Evolutionary conservation across 2,329 filamentous ascomycete species (phyloP), one percentile per base, ranked within the genome.

Genomic region (Dothidotthia symphoricarpi): DNA sequence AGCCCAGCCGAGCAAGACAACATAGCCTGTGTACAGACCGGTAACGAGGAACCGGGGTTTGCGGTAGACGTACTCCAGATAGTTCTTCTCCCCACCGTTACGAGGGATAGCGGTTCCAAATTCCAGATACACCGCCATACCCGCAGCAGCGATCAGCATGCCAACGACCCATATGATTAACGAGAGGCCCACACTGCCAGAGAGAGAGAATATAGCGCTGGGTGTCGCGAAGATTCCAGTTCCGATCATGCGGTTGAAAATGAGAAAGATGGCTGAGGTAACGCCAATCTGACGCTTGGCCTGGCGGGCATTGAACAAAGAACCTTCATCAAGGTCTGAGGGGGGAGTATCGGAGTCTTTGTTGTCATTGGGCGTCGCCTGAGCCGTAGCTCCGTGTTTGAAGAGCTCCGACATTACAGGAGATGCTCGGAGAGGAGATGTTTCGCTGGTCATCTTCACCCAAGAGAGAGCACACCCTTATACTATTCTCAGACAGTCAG

Each of bases 161-260:
- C 81, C 81, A 1, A 69, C 70, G 1, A 83, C 69, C 81, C 81
- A 85, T 47, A 85, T 75, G 47, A 83, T 73, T 15, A 84, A 70
- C 0, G 79, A 71, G 0, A 83, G 69, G 3, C 81, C 81, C n/a
- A 82, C 74, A 41, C 76, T 81, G 40, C 81, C 80, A 7, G 73
- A 76, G 0, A 79, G 71, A 2, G 64, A 53, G 34, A 83, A 69
- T 47, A 84, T 81, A 27, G 74, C 70, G 28, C 73, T 73, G 0
- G 81, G 80, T 0, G 80, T 83, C 1, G 81, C 77, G 50, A 83
- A 84, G 63, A 85, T 83, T 45, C 81, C 81, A 9, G 79, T 83
- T 28, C 81, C 81, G 39, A 85, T 78, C 67, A 83, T 78, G 41
- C 80, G 76, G 67, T 82, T 82, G 62, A 82, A 76, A 59, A 83